Evolutionary conservation across 805 yeast species (phyloP).

Genomic region (Wickerhamomyces bovis): DNA sequence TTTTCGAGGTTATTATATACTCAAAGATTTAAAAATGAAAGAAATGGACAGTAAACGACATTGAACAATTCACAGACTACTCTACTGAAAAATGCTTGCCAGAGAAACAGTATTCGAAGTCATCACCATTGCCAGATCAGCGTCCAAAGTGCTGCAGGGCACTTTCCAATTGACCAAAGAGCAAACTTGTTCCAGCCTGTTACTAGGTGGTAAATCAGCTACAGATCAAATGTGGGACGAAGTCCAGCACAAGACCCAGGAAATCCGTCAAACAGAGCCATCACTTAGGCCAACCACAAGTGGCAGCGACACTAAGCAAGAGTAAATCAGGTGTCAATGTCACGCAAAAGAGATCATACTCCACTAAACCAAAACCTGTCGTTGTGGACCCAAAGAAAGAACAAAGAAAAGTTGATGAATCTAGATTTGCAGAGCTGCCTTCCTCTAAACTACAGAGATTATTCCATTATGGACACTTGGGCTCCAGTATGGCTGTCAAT

Average conservation of each 20-base stretch:
- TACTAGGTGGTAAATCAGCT: background rate
- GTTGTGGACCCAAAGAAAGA: slow-evolving; percentile 6
- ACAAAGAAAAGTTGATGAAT: slow-evolving; percentile 27
- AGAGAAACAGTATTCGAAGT: background rate
- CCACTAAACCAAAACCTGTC: slow-evolving; percentile 13
- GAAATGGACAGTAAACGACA: too few species aligned
- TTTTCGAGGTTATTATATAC: background rate
- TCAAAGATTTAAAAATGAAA: too few species aligned
- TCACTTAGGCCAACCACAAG: slow-evolving; percentile 1
- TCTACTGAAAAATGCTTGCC: background rate
- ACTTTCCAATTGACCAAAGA: background rate
- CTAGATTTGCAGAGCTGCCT: slow-evolving; percentile 73
- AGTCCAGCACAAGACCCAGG: slow-evolving; percentile 2
- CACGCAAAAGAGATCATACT: slow-evolving; percentile 10
- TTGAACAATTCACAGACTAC: too few species aligned
- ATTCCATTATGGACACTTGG: slow-evolving; percentile 88
- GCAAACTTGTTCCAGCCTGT: background rate
- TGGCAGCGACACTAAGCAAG: background rate
- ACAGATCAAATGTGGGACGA: slow-evolving; percentile 5
- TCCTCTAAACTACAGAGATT: slow-evolving; percentile 80
- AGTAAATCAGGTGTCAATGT: background rate
- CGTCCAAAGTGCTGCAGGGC: background rate
- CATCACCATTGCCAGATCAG: background rate
- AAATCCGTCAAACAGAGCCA: background rate
- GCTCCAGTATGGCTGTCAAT: slow-evolving; percentile 85